Percentiles rank a stretch among this genome's conserved stretches.
Conservation (phyloP, 2,329 filamentous ascomycete species). For the Rhynchosporium graminicola region DNA sequence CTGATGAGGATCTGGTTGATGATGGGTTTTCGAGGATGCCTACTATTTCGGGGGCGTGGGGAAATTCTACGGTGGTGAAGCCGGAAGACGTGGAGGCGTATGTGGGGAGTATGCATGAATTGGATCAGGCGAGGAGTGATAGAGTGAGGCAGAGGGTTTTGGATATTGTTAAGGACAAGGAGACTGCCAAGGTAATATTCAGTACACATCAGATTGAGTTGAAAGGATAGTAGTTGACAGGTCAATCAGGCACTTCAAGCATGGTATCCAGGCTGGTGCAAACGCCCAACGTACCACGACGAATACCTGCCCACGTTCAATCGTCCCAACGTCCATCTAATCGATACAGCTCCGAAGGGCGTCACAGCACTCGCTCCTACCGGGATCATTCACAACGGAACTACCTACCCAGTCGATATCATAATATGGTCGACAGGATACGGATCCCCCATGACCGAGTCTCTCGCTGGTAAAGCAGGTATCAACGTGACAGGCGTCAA, state of each 20-base stretch:
- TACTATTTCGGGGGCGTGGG: constrained; percentile 19
- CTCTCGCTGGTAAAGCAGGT: constrained; percentile 40
- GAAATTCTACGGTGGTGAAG: constrained; percentile 10
- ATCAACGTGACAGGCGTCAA: constrained; percentile 48
- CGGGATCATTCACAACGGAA: constrained; percentile 50
- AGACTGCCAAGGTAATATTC: constrained; percentile 46
- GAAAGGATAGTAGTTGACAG: not conserved
- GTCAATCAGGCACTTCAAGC: constrained; percentile 41
- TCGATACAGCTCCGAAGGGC: constrained; percentile 60
- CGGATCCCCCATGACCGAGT: constrained; percentile 18
- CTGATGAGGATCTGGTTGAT: constrained; percentile 46
- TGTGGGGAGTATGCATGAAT: constrained; percentile 34
- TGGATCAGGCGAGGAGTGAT: constrained; percentile 43
- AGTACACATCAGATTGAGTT: constrained; percentile 39
- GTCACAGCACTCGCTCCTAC: constrained; percentile 48
- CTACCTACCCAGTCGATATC: constrained; percentile 51
- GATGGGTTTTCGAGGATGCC: constrained; percentile 16
- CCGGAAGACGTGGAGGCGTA: constrained; percentile 12
- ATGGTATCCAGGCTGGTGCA: constrained; percentile 64
- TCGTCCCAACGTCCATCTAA: constrained; percentile 55
- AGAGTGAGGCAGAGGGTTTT: constrained; percentile 50
- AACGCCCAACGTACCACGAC: constrained; percentile 63
- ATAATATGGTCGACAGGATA: constrained; percentile 50
- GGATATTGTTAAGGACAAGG: constrained; percentile 53
- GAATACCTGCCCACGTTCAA: constrained; percentile 62